Percentiles rank a stretch among this genome's conserved stretches.
Evolutionary conservation across 352 stramenopile genomes (phyloP).

Genomic region (Phytopythium chamaehyphon): DNA sequence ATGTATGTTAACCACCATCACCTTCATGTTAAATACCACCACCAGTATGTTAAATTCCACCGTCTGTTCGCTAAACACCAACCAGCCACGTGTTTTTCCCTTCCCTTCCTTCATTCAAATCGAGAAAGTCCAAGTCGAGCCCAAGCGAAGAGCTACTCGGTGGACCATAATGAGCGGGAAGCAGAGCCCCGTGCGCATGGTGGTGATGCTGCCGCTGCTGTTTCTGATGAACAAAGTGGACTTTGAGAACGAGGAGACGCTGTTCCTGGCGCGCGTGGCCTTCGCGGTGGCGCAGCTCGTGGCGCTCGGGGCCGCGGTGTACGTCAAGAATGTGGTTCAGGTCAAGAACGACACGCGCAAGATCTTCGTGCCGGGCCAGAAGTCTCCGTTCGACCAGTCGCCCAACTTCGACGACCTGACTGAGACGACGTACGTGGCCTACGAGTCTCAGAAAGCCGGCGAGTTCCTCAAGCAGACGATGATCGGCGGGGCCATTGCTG

Average conservation of each 20-base stretch:
- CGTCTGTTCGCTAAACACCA: too few species aligned
- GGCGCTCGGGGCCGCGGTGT: conserved; percentile 58
- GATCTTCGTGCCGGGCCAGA: conserved; percentile 65
- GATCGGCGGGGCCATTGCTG: conserved; percentile 73
- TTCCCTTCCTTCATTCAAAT: too few species aligned
- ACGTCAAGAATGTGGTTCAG: conserved; percentile 72
- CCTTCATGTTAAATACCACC: too few species aligned
- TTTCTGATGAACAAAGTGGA: conserved; percentile 86
- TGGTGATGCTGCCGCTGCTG: conserved; percentile 82
- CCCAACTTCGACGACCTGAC: conserved; percentile 78
- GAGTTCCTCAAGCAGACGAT: conserved; percentile 84
- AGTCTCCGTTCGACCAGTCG: conserved; percentile 76
- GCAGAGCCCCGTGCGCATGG: conserved; percentile 76
- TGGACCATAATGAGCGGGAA: conserved; percentile 35
- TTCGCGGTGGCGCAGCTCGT: conserved; percentile 62
- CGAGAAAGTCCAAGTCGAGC: too few species aligned
- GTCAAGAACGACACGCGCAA: conserved; percentile 75
- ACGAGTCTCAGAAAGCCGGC: conserved; percentile 68
- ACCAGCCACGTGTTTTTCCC: too few species aligned
- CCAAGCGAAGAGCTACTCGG: too few species aligned
- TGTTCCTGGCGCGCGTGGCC: conserved; percentile 54
- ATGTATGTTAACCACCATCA: too few species aligned
- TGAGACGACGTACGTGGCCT: conserved; percentile 70
- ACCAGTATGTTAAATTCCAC: too few species aligned
- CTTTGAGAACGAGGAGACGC: conserved; percentile 69